phyloP scores from a whole-genome alignment of 208 protist genomes.

The Trypanosoma avium region DNA sequence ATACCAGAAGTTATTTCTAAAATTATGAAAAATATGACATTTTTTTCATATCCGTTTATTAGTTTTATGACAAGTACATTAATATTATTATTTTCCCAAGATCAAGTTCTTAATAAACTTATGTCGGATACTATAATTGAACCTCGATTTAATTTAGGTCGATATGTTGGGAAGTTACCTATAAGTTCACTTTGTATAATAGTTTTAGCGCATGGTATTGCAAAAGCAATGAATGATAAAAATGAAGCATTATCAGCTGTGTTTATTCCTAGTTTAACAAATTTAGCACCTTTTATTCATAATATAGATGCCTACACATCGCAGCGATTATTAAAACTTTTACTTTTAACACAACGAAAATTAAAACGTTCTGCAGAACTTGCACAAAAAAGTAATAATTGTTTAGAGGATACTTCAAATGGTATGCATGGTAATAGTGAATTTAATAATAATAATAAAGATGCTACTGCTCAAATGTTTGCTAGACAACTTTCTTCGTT shows the following conservation, averaged over 20 bases:
- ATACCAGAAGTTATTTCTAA: conserved; percentile 28
- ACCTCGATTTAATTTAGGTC: conserved; percentile 34
- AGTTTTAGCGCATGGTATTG: conserved; percentile 50
- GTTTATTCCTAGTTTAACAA: conserved; percentile 65
- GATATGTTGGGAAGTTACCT: conserved; percentile 25
- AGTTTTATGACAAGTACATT: conserved; percentile 80
- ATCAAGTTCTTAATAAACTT: conserved; percentile 55
- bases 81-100: conserved; percentile 74
- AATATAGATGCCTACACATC: conserved; percentile 69
- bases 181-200: conserved; percentile 46
- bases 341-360: conserved; percentile 52
- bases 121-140: conserved; percentile 40
- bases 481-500: conserved; percentile 52
- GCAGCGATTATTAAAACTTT: conserved; percentile 50
- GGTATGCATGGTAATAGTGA: neutral
- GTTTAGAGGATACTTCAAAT: neutral
- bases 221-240: conserved; percentile 51
- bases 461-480: conserved; percentile 34
- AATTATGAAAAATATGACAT: conserved; percentile 38
- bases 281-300: conserved; percentile 64
- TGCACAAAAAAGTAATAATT: neutral
- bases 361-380: conserved; percentile 28
- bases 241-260: conserved; percentile 68
- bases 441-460: neutral
- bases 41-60: conserved; percentile 75